These are phyloP conservation scores for Podospora appendiculata DNA, from an alignment of 495 filamentous ascomycete species.

Conservation along the genomic window DNA sequence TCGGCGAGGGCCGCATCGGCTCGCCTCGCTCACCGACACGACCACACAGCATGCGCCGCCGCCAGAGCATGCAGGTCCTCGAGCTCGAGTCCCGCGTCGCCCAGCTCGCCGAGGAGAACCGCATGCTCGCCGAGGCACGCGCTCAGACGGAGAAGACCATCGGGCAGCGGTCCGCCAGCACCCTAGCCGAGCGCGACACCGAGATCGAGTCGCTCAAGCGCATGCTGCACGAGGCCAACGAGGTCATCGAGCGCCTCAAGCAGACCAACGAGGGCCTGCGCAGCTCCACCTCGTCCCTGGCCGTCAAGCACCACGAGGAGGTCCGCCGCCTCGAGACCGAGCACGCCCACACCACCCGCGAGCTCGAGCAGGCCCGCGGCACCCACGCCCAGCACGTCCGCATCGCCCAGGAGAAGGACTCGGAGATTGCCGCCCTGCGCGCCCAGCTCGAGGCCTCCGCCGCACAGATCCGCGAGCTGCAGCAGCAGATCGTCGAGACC, in stretches of 20 bases:
- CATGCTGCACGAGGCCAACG: constrained; percentile 68
- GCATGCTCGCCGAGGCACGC: constrained; percentile 63
- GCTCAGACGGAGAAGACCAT: constrained; percentile 51
- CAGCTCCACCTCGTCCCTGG: constrained; percentile 64
- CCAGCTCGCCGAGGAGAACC: constrained; percentile 74
- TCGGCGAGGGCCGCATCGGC: constrained; percentile 77
- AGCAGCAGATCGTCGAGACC: constrained; percentile 63
- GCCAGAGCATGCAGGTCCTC: constrained; percentile 92
- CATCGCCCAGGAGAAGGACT: constrained; percentile 72
- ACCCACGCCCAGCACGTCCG: constrained; percentile 51
- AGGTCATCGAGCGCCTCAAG: constrained; percentile 67
- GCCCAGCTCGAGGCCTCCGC: constrained; percentile 69
- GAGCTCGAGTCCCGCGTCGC: constrained; percentile 72
- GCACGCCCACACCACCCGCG: constrained; percentile 44
- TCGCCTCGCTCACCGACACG: constrained; percentile 91
- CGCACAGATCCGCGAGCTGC: constrained; percentile 71
- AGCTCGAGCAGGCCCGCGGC: constrained; percentile 52
- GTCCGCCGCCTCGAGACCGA: constrained; percentile 52
- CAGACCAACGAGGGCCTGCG: constrained; percentile 77
- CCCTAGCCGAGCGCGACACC: constrained; percentile 57
- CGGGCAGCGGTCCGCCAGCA: constrained; percentile 34
- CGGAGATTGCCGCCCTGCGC: constrained; percentile 68
- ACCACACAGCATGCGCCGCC: constrained; percentile 89
- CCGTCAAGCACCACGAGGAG: constrained; percentile 57
- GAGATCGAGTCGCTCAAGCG: constrained; percentile 75